These are phyloP conservation scores for Sphagnum magellanicum DNA, from an alignment of 228 moss, liverwort and hornwort genomes.

Conservation along the genomic window DNA sequence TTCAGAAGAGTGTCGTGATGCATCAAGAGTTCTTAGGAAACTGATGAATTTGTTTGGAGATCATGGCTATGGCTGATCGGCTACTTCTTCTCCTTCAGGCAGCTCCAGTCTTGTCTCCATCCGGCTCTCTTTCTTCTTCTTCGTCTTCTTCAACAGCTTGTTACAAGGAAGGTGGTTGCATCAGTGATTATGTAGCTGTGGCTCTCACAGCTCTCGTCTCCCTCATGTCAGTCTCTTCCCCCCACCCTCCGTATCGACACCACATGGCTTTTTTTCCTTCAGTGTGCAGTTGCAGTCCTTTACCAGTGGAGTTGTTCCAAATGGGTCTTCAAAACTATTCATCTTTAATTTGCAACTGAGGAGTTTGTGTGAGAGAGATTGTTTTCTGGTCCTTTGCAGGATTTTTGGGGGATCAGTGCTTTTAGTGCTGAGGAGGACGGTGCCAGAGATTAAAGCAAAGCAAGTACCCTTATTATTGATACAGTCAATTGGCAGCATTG, in stretches of 20 bases:
- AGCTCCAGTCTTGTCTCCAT: too few species aligned
- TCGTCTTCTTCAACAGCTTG: neutral
- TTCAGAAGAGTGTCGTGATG: too few species aligned
- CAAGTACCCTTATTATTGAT: slow-evolving; percentile 9
- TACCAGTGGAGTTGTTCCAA: neutral
- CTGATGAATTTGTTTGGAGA: too few species aligned
- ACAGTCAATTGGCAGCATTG: slow-evolving; percentile 14
- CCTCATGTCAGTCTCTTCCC: slow-evolving; percentile 3
- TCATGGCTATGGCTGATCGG: too few species aligned
- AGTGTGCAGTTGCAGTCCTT: neutral
- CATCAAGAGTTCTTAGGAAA: too few species aligned
- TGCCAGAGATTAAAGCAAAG: slow-evolving; percentile 23
- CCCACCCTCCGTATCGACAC: neutral
- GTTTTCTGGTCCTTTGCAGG: neutral
- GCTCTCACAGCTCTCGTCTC: slow-evolving; percentile 7
- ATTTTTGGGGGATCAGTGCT: slow-evolving; percentile 5
- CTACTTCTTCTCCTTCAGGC: too few species aligned
- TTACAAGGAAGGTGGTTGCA: slow-evolving; percentile 11
- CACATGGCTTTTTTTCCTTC: neutral
- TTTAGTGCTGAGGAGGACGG: slow-evolving; percentile 6
- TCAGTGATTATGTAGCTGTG: slow-evolving; percentile 12
- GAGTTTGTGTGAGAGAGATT: neutral
- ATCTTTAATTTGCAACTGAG: too few species aligned
- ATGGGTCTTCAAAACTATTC: neutral
- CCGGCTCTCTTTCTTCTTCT: neutral